Evolutionary conservation across 495 filamentous ascomycete species (phyloP), one percentile per base, ranked within the genome.

Genomic region (Aspergillus haitiensis): DNA sequence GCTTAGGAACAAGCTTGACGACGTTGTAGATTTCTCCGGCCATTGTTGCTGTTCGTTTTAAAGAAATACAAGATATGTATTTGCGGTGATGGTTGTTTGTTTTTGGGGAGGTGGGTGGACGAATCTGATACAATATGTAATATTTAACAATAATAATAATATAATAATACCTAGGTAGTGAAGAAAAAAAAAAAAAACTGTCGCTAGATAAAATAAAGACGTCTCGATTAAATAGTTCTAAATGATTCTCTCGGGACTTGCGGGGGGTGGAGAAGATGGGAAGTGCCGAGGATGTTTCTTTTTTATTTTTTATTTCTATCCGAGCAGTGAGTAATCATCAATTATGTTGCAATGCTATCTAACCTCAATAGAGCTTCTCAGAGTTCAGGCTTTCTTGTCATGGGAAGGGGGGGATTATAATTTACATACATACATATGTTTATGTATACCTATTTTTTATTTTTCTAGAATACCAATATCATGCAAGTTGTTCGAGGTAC

Each of bases 1-100:
- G 62, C 46, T 61, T 60, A 4, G 62, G 62, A n/a, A 61, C 62
- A 11, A 64, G 58, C 52, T 54, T 58, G 42, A 64, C 58, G 18
- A 64, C 21, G 18, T 59, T 64, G 53, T 61, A 58, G 44, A 64
- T 51, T 49, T 51, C 58, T 16, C 55, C 37, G 45, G 44, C 13
- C 48, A 55, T 57, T 37, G 21, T 27, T 27, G 3, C 21, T 27
- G 21, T 27, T 44, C 47, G 10, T 2, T 50, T n/a, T n/a, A n/a
- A n/a, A n/a, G n/a, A n/a, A n/a, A n/a, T n/a, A n/a, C n/a, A n/a
- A n/a, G n/a, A n/a, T n/a, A n/a, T n/a, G n/a, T n/a, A n/a, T n/a
- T n/a, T n/a, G n/a, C n/a, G n/a, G n/a, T n/a, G n/a, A n/a, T n/a
- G n/a, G n/a, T n/a, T 9, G 27, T 45, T 6, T 6, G 13, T n/a